Base-by-base conservation (phyloP, 306 rosid species). In the Ormosia emarginata region DNA sequence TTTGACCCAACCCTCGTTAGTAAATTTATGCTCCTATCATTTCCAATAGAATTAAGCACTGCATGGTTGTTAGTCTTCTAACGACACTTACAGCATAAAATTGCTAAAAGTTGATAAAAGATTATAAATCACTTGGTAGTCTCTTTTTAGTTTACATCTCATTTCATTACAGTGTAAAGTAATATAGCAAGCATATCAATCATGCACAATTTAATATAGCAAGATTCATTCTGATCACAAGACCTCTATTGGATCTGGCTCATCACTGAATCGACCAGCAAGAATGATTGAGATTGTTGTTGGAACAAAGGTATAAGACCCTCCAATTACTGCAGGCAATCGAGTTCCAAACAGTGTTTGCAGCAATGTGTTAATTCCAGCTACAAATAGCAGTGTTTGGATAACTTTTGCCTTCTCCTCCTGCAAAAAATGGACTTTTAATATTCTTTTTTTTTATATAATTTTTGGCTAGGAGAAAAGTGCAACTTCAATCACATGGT, bases 341-440 rank as follows among this genome's bases (percentile, higher is more conserved):
- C 99, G 94, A 65, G 86, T 90, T 78, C 99, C 99, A 71, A 96
- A 96, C 74, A 87, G 24, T 14, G 98, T 40, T 85, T 96, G 99
- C 82, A 82, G 67, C 87, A 96, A 85, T 49, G 99, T 96, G 97
- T 96, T 96, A 80, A 96, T 79, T 80, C 99, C 99, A 74, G 99
- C 99, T 34, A 96, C 99, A 83, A 96, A 91, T 75, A 96, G 99
- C 50, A 96, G 83, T 68, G 99, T 89, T 83, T 96, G 99, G 88
- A 96, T 94, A 69, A 96, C 99, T 86, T 82, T 80, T 2, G 99
- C 99, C 87, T 96, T 96, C 91, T 96, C 99, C 75, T 86, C 97
- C 99, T 96, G 83, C 39, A 56, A 84, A 50, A 82, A 72, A 33
- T 30, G 13, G n/a, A n/a, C n/a, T n/a, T n/a, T n/a, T 55, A 14